A percentile compares a stretch with the other conserved stretches of the same genome.
Evolutionary conservation across 2,329 filamentous ascomycete genomes (phyloP).

Genomic region (Aspergillus jensenii): DNA sequence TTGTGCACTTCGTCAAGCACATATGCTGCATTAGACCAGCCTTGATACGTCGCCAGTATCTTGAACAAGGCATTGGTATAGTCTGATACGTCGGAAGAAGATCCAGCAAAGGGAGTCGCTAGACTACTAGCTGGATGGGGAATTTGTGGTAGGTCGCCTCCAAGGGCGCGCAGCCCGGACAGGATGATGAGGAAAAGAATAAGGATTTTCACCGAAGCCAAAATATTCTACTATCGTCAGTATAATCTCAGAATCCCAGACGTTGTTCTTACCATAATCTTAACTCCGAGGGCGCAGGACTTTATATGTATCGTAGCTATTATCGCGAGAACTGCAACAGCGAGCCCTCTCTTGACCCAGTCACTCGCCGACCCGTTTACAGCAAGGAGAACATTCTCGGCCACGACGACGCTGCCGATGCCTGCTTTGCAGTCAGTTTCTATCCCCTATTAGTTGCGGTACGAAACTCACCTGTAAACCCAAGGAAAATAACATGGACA

Average conservation of each 20-base stretch:
- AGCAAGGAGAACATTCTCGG: conserved; percentile 68
- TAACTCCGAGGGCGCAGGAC: conserved; percentile 65
- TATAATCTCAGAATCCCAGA: too few relatives aligned
- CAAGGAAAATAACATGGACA: conserved; percentile 62
- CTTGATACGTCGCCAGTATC: conserved; percentile 68
- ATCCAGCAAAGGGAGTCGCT: conserved; percentile 63
- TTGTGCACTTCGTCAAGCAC: conserved; percentile 63
- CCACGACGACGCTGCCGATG: conserved; percentile 68
- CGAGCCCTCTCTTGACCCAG: conserved; percentile 68
- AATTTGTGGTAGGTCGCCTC: conserved; percentile 57
- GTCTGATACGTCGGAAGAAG: conserved; percentile 56
- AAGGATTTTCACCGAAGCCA: conserved; percentile 65
- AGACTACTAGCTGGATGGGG: conserved; percentile 63
- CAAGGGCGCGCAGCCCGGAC: conserved; percentile 61
- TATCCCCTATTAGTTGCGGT: background rate
- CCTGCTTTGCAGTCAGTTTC: conserved; percentile 21
- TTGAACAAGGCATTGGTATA: conserved; percentile 73
- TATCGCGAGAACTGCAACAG: conserved; percentile 64
- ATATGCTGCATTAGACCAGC: conserved; percentile 35
- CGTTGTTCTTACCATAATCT: conserved; percentile 60
- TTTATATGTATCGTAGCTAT: conserved; percentile 66
- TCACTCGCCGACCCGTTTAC: conserved; percentile 61
- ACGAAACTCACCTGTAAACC: conserved; percentile 48
- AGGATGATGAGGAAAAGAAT: conserved; percentile 67
- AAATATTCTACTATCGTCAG: conserved; percentile 47